Evolutionary conservation across 345 rosid genomes (phyloP), one percentile per base, ranked within the genome.

Genomic region (Schrenkiella parvula): DNA sequence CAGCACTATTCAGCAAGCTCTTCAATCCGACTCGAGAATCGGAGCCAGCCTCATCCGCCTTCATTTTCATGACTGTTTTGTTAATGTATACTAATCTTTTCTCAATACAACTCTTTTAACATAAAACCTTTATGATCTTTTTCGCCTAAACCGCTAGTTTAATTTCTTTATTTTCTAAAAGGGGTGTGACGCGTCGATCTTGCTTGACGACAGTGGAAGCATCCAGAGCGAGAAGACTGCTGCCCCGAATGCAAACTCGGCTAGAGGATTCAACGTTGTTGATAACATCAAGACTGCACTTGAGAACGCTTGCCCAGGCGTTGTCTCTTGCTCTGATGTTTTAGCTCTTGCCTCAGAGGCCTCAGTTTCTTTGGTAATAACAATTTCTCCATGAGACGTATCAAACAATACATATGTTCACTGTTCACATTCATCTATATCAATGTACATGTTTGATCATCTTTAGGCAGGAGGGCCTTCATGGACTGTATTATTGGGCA

Each of bases 1-100:
- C 22, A 80, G 25, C 39, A 82, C 68, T 19, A 42, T 89, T 38
- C 86, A 86, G 62, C 89, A 82, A 58, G 96, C 93, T 32, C 47
- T 81, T 39, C 83, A 79, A 21, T 77, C 86, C 5, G 97, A 89
- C 53, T 7, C 82, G 6, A 84, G 96, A 44, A 84, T 89, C 19
- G 87, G 79, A 8, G 97, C 96, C 41, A 91, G 91, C 73, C 89
- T 91, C 29, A 80, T 80, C 66, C 89, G 97, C 14, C 90, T 91
- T 70, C 95, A 89, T 68, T 89, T 91, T 78, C 96, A 91, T 31
- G 97, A 91, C 64, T 91, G 97, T 65, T 91, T 91, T 43, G 93
- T 91, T 28, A 18, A 91, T 58, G 96, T 89, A 82, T 13, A 14
- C 1, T 4, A 31, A 42, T 10, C 9, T 5, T 19, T 56, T 32